Conservation (phyloP, 352 stramenopile species). For the Pythium utonaiense region DNA sequence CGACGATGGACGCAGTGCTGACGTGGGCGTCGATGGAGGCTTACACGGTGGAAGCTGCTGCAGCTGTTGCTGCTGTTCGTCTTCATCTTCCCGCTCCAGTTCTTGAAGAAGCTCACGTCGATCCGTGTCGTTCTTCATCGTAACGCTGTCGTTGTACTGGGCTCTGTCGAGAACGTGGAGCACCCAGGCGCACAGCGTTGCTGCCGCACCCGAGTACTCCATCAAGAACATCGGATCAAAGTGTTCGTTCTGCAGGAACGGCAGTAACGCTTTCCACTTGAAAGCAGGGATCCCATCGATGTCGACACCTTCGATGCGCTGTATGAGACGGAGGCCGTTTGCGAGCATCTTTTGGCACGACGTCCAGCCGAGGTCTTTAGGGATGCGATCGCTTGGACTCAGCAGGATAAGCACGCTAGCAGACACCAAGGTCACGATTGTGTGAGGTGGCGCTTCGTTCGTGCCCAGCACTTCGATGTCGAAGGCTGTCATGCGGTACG, state of each 20-base stretch:
- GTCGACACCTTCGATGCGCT: conserved; percentile 40
- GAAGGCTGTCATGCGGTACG: conserved; percentile 33
- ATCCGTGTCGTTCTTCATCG: conserved; percentile 40
- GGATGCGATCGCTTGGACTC: conserved; percentile 62
- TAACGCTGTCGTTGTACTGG: conserved; percentile 34
- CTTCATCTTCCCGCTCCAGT: conserved; percentile 49
- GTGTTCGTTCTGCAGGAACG: conserved; percentile 70
- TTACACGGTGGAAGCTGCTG: conserved; percentile 2
- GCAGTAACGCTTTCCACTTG: conserved; percentile 70
- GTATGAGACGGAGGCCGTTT: conserved; percentile 43
- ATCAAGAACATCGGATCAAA: conserved; percentile 62
- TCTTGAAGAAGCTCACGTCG: conserved; percentile 47
- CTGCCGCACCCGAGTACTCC: conserved; percentile 45
- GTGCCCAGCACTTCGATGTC: conserved; percentile 53
- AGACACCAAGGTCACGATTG: conserved; percentile 57
- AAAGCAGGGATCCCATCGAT: conserved; percentile 43
- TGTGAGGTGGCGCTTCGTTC: conserved; percentile 39
- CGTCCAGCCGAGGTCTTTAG: conserved; percentile 65
- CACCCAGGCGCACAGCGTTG: conserved; percentile 65
- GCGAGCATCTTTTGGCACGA: conserved; percentile 65
- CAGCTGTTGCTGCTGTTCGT: conserved; percentile 11
- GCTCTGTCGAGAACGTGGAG: conserved; percentile 36
- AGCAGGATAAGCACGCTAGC: conserved; percentile 69
- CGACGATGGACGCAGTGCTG: conserved; percentile 4
- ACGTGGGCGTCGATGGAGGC: background rate